A percentile compares a stretch with the other conserved stretches of the same genome.
These are phyloP conservation scores for Prunus armeniaca DNA, from an alignment of 306 rosid genomes.

Conservation along the genomic window DNA sequence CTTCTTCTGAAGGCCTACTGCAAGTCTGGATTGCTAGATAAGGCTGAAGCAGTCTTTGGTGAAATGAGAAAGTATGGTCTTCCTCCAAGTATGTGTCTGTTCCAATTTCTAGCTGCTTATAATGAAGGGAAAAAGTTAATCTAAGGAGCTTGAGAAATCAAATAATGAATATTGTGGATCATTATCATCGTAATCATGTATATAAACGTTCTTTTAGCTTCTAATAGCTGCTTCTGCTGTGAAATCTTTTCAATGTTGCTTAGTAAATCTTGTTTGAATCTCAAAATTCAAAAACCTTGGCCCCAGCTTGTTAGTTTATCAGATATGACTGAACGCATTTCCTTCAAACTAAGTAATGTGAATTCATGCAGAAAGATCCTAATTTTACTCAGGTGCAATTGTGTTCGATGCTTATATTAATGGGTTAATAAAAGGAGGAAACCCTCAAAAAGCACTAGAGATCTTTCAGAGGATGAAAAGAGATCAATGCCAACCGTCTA, in stretches of 20 bases:
- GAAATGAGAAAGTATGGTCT: conserved; percentile 73
- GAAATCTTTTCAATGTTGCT: too few relatives aligned
- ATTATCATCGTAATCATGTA: too few relatives aligned
- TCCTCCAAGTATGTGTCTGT: conserved; percentile 66
- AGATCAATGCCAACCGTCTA: conserved; percentile 66
- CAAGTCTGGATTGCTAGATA: conserved; percentile 58
- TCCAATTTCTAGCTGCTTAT: conserved; percentile 2
- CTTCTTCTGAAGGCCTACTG: conserved; percentile 88
- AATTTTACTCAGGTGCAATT: conserved; percentile 53
- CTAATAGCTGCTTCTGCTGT: too few relatives aligned
- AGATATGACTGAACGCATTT: neutral
- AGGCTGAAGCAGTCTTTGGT: conserved; percentile 81
- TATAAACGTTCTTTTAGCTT: too few relatives aligned
- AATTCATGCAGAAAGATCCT: conserved; percentile 16
- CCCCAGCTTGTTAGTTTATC: neutral
- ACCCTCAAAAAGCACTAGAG: conserved; percentile 66
- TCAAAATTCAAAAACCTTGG: neutral
- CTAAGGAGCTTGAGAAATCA: neutral
- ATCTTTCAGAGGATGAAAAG: conserved; percentile 79
- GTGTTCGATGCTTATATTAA: conserved; percentile 84
- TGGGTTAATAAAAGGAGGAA: conserved; percentile 74
- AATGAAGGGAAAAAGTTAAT: neutral
- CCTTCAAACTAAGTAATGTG: conserved; percentile 1
- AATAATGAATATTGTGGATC: neutral
- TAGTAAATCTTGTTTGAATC: neutral